A percentile compares a stretch with the other conserved stretches of the same genome.
These are phyloP conservation scores for Neofusicoccum umdonicola DNA, from an alignment of 2,329 filamentous ascomycete genomes.

Conservation along the genomic window DNA sequence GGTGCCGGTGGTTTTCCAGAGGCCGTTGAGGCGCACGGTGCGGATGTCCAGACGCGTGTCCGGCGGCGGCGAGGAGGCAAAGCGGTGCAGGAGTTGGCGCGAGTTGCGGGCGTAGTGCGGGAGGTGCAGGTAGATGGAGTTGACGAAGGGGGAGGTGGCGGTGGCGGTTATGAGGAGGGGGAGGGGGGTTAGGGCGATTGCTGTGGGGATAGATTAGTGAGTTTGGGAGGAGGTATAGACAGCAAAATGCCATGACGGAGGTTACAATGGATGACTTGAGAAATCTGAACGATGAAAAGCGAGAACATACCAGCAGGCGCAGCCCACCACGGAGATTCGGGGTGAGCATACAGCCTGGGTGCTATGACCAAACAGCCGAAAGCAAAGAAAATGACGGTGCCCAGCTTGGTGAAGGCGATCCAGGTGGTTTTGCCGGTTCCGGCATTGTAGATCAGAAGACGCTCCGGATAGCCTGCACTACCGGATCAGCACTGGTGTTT, in stretches of 20 bases:
- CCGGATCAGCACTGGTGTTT: neutral
- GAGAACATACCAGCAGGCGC: neutral
- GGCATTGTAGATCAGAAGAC: constrained; percentile 37
- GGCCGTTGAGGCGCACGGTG: constrained; percentile 34
- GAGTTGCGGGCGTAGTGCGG: constrained; percentile 29
- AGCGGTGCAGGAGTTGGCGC: constrained; percentile 28
- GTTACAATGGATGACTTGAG: too few relatives aligned
- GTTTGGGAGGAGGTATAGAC: too few relatives aligned
- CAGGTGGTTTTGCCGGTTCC: constrained; percentile 35
- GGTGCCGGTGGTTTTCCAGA: constrained; percentile 29
- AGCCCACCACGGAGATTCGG: constrained; percentile 12
- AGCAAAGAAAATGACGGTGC: constrained; percentile 35
- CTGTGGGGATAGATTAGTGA: constrained; percentile 3
- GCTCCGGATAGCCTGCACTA: constrained; percentile 25
- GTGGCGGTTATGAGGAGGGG: constrained; percentile 34
- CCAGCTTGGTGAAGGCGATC: constrained; percentile 37
- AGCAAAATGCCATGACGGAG: too few relatives aligned
- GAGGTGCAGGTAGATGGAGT: constrained; percentile 31
- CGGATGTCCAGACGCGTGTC: constrained; percentile 33
- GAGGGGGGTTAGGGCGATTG: constrained; percentile 29
- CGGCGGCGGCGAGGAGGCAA: constrained; percentile 24
- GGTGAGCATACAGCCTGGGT: constrained; percentile 31
- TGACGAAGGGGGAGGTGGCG: constrained; percentile 37
- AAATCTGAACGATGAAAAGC: too few relatives aligned
- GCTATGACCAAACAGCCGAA: constrained; percentile 31